A percentile compares a stretch with the other conserved stretches of the same genome.
These are phyloP conservation scores for Polyrhizophydium stewartii DNA, from an alignment of 371 early-diverging fungal genomes.

Conservation along the genomic window DNA sequence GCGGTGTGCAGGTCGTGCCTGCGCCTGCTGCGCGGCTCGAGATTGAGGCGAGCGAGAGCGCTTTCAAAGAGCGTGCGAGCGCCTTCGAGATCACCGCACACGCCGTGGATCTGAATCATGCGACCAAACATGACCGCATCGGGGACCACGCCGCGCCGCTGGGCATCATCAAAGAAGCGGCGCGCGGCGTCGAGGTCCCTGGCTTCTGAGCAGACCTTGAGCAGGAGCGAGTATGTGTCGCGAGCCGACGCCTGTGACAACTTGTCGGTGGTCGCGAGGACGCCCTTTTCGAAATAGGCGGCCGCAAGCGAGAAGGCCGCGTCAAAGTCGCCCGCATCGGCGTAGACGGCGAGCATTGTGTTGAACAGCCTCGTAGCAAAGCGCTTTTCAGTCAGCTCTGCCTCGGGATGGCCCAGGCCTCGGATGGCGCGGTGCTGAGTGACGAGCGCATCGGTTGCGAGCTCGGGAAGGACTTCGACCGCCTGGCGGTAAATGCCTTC, in stretches of 20 bases:
- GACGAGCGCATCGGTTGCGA: no score
- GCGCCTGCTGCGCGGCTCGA: neutral
- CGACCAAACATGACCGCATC: slow-evolving; percentile 12
- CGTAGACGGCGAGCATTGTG: neutral
- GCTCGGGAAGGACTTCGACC: neutral
- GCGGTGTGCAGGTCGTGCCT: slow-evolving; percentile 9
- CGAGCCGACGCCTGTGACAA: neutral
- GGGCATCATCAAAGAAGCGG: slow-evolving; percentile 1
- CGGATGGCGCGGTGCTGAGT: neutral
- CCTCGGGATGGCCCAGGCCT: no score
- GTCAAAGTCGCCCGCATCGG: neutral
- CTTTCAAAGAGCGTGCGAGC: slow-evolving; percentile 7
- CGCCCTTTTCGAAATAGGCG: neutral
- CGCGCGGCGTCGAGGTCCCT: slow-evolving; percentile 3
- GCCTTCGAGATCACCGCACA: neutral
- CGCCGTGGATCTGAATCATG: slow-evolving; percentile 11
- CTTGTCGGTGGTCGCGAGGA: neutral
- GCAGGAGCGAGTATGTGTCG: slow-evolving; percentile 5
- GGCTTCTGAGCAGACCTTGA: slow-evolving; percentile 7
- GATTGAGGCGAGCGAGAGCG: slow-evolving; percentile 3
- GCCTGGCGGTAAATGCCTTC: slow-evolving; percentile 2
- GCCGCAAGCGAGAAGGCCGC: slow-evolving; percentile 3
- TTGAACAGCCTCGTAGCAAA: neutral
- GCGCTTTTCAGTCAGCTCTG: no score
- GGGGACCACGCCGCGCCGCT: slow-evolving; percentile 8